phyloP scores from a whole-genome alignment of 352 stramenopile genomes.

The Globisporangium sylvaticum region DNA sequence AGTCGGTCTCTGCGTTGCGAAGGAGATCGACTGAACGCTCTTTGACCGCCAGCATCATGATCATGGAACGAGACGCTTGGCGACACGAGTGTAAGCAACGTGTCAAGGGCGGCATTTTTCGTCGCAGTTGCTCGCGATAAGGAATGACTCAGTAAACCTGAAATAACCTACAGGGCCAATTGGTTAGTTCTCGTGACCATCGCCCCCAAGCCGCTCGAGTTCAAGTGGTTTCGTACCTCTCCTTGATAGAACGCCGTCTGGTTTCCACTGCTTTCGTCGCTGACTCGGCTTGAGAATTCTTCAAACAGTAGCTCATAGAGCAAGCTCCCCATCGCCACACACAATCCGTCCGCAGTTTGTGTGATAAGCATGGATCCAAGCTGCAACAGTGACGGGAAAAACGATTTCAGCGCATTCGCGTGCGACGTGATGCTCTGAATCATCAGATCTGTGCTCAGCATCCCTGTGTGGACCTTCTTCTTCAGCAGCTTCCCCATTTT shows the following conservation, averaged over 20 bases:
- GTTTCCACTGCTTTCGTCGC: slow-evolving; percentile 14
- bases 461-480: slow-evolving; percentile 28
- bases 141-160: slow-evolving; percentile 28
- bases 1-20: slow-evolving; percentile 25
- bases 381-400: slow-evolving; percentile 40
- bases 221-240: slow-evolving; percentile 27
- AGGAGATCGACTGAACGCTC: slow-evolving; percentile 4
- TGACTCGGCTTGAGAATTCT: slow-evolving; percentile 27
- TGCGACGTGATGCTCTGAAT: slow-evolving; percentile 29
- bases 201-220: not conserved
- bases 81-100: slow-evolving; percentile 29
- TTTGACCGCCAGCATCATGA: not conserved
- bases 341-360: slow-evolving; percentile 17
- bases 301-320: slow-evolving; percentile 50
- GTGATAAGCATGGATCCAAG: slow-evolving; percentile 28
- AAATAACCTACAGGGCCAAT: slow-evolving; percentile 29
- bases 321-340: slow-evolving; percentile 27
- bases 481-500: slow-evolving; percentile 45
- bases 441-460: slow-evolving; percentile 28
- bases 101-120: slow-evolving; percentile 34
- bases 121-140: slow-evolving; percentile 24
- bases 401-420: slow-evolving; percentile 34
- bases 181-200: not conserved
- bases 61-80: slow-evolving; percentile 21
- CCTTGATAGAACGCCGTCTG: slow-evolving; percentile 43